Conservation (phyloP, 768 basidiomycete genomes). For the Strobilomyces dryophilus region DNA sequence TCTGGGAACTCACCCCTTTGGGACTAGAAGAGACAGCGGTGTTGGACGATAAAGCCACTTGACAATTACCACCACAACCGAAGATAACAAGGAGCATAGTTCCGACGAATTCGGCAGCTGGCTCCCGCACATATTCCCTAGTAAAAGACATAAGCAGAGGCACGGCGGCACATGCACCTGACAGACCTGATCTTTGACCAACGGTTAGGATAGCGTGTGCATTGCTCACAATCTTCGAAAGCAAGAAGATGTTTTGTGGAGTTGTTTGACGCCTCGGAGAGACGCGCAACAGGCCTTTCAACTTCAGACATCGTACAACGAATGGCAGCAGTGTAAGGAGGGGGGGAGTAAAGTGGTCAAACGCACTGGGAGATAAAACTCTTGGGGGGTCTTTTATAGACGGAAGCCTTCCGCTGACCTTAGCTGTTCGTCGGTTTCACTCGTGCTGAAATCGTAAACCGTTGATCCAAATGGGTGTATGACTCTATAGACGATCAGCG, state of each 20-base stretch:
- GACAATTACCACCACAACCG: slow-evolving; percentile 55
- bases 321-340: background rate
- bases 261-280: slow-evolving; percentile 18
- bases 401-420: background rate
- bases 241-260: slow-evolving; percentile 3
- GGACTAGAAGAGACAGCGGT: slow-evolving; percentile 41
- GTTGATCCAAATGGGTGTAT: background rate
- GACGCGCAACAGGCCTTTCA: slow-evolving; percentile 15
- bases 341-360: background rate
- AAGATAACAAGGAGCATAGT: slow-evolving; percentile 56
- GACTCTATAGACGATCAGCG: background rate
- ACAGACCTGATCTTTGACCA: slow-evolving; percentile 55
- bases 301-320: slow-evolving; percentile 19
- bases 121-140: slow-evolving; percentile 50
- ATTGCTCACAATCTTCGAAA: slow-evolving; percentile 31
- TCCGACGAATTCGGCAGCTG: slow-evolving; percentile 62
- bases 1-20: slow-evolving; percentile 48
- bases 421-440: background rate
- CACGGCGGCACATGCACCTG: background rate
- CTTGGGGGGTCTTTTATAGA: slow-evolving; percentile 22
- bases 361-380: background rate
- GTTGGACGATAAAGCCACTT: slow-evolving; percentile 48
- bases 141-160: slow-evolving; percentile 2
- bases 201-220: slow-evolving; percentile 42
- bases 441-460: slow-evolving; percentile 4